A percentile compares a stretch with the other conserved stretches of the same genome.
These are phyloP conservation scores for Suillus alpinus DNA, from an alignment of 768 basidiomycete species.

Conservation along the genomic window DNA sequence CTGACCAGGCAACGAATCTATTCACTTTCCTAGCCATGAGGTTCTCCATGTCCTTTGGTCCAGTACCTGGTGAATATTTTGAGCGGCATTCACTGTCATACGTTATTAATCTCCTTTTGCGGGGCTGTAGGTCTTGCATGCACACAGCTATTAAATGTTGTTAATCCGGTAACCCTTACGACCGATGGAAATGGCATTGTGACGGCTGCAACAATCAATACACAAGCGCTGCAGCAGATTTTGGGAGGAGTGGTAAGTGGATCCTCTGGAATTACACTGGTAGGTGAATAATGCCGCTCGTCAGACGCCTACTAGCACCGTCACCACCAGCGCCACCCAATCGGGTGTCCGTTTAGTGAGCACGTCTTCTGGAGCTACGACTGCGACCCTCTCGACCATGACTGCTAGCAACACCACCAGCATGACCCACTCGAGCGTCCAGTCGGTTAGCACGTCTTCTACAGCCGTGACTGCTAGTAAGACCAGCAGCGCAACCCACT, in stretches of 20 bases:
- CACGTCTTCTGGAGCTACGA: no score
- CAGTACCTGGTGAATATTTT: conserved; percentile 18
- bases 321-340: not conserved
- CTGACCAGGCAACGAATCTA: conserved; percentile 18
- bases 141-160: conserved; percentile 17
- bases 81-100: not conserved
- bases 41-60: conserved; percentile 22
- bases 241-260: conserved; percentile 2
- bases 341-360: not conserved
- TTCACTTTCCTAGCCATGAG: conserved; percentile 30
- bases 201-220: conserved; percentile 24
- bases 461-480: not conserved
- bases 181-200: conserved; percentile 25
- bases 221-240: conserved; percentile 18
- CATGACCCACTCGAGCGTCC: not conserved
- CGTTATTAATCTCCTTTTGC: not conserved
- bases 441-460: not conserved
- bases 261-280: not conserved
- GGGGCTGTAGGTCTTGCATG: conserved; percentile 21
- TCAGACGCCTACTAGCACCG: not conserved
- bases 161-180: conserved; percentile 22
- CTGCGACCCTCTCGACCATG: not conserved
- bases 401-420: not conserved
- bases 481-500: not conserved
- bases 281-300: not conserved